phyloP scores from a whole-genome alignment of 2,329 filamentous ascomycete genomes.

The Hymenoscyphus repandus region DNA sequence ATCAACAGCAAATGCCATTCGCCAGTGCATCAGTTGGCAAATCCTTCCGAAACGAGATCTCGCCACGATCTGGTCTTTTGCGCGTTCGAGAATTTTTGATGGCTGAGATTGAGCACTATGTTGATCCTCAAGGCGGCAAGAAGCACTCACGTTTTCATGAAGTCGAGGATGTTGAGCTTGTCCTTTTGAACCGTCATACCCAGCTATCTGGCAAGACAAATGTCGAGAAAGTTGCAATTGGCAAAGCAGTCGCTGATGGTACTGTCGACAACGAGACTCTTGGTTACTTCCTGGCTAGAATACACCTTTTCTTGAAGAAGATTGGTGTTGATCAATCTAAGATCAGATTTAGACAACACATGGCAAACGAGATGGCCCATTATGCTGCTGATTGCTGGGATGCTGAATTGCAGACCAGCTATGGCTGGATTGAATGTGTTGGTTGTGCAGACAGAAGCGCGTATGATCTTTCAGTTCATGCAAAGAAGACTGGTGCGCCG shows the following conservation, averaged over 20 bases:
- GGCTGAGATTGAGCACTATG: slow-evolving; percentile 98
- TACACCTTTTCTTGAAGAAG: slow-evolving; percentile 82
- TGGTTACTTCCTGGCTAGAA: slow-evolving; percentile 93
- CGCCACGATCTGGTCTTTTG: slow-evolving; percentile 82
- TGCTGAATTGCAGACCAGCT: slow-evolving; percentile 83
- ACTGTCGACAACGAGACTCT: slow-evolving; percentile 96
- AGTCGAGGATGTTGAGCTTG: slow-evolving; percentile 76
- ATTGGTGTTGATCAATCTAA: slow-evolving; percentile 84
- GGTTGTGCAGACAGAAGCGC: slow-evolving; percentile 94
- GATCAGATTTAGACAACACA: slow-evolving; percentile 95
- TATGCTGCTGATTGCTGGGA: slow-evolving; percentile 99
- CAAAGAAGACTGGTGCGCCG: slow-evolving; percentile 84
- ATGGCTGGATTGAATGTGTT: slow-evolving; percentile 97
- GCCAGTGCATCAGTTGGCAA: slow-evolving; percentile 96
- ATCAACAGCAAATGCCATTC: slow-evolving; percentile 92
- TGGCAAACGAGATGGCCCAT: slow-evolving; percentile 86
- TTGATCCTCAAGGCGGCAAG: slow-evolving; percentile 91
- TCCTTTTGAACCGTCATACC: slow-evolving; percentile 76
- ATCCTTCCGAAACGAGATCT: slow-evolving; percentile 98
- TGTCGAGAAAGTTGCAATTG: slow-evolving; percentile 68
- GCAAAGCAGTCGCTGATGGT: slow-evolving; percentile 75
- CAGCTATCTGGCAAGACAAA: slow-evolving; percentile 83
- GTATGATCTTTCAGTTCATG: slow-evolving; percentile 88
- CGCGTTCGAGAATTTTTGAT: slow-evolving; percentile 96
- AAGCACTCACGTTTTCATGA: slow-evolving; percentile 86